phyloP scores from a whole-genome alignment of 805 yeast genomes.

The Cyberlindnera americana region DNA sequence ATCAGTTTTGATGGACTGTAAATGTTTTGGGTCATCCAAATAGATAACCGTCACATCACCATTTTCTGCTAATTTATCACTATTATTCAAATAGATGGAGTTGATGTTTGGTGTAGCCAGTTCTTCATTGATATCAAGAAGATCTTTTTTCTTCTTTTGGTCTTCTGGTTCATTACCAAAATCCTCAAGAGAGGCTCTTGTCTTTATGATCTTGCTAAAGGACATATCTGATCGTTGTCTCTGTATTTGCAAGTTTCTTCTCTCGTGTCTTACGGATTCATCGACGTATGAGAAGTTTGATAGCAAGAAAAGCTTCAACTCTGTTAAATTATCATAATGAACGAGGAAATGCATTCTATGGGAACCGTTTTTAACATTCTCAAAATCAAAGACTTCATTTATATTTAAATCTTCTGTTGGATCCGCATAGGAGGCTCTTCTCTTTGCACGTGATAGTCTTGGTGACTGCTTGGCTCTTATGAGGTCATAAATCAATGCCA shows the following conservation, averaged over 20 bases:
- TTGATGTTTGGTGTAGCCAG: constrained; percentile 18
- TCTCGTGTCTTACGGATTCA: constrained; percentile 18
- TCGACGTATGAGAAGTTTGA: constrained; percentile 34
- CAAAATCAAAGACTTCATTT: constrained; percentile 35
- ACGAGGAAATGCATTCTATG: constrained; percentile 45
- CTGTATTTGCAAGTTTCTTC: constrained; percentile 18
- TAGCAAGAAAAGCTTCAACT: constrained; percentile 45
- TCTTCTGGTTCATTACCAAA: constrained; percentile 1
- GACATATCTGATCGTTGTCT: constrained; percentile 23
- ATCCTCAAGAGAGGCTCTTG: constrained; percentile 6
- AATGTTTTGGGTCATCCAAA: constrained; percentile 36
- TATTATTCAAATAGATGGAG: constrained; percentile 23
- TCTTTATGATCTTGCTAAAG: constrained; percentile 21
- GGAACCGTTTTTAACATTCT: constrained; percentile 34
- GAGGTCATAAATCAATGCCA: constrained; percentile 52
- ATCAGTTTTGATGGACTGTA: constrained; percentile 31
- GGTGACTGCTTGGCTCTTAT: constrained; percentile 30
- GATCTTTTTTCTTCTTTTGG: not conserved
- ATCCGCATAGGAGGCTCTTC: constrained; percentile 16
- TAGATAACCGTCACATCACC: constrained; percentile 10
- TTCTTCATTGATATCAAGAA: constrained; percentile 1
- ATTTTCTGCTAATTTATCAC: constrained; percentile 15
- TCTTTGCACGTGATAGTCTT: not conserved
- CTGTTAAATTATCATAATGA: constrained; percentile 57
- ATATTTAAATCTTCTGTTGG: constrained; percentile 17